Percentiles rank a stretch among this genome's conserved stretches.
These are phyloP conservation scores for Desmodesmus armatus DNA, from an alignment of 139 green algal species.

Conservation along the genomic window DNA sequence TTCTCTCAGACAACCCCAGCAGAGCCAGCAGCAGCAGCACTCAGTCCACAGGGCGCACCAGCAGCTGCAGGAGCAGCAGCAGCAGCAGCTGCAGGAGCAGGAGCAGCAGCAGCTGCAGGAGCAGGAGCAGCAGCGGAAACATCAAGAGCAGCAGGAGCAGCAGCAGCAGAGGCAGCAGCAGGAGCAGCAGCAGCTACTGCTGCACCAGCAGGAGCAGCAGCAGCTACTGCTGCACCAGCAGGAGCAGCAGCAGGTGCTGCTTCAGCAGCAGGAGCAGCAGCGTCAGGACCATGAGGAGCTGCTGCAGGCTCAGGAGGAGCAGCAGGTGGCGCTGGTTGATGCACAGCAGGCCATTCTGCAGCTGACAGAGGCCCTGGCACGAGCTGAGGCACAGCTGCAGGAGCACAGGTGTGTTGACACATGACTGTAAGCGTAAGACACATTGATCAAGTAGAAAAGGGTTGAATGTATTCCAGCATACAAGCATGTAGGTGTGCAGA, in stretches of 20 bases:
- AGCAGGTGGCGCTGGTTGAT: neutral
- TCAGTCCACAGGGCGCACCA: neutral
- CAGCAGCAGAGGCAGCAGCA: slow-evolving; percentile 11
- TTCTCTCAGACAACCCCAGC: neutral
- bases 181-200: slow-evolving; percentile 18
- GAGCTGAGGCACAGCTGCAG: slow-evolving; percentile 29
- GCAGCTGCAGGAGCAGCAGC: slow-evolving; percentile 6
- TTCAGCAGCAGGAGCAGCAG: neutral
- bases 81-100: neutral
- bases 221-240: neutral
- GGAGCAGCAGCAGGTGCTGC: slow-evolving; percentile 14
- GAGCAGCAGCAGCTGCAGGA: neutral
- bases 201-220: slow-evolving; percentile 7
- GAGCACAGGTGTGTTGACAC: slow-evolving; percentile 37
- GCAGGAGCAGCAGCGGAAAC: neutral
- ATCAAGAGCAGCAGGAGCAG: neutral
- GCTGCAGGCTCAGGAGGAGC: neutral
- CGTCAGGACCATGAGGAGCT: neutral
- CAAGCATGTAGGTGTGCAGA: no score
- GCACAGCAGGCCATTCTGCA: neutral
- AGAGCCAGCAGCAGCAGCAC: neutral
- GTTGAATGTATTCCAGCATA: no score
- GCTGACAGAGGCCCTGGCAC: slow-evolving; percentile 32
- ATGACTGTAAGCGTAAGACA: neutral
- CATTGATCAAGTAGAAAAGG: no score